phyloP scores from a whole-genome alignment of 768 basidiomycete genomes.

The Astraeus odoratus region DNA sequence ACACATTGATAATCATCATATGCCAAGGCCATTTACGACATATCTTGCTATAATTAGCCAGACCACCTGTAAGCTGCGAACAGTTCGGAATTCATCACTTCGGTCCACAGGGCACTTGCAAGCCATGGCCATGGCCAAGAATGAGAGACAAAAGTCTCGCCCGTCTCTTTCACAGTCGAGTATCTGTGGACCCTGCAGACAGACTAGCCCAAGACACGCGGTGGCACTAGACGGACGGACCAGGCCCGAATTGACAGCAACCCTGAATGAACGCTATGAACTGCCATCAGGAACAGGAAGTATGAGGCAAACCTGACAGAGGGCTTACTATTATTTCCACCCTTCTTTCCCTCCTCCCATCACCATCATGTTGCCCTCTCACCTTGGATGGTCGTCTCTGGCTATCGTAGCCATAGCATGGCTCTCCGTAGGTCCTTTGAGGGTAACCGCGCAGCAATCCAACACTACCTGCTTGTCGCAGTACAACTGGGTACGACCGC shows the following conservation, averaged over 20 bases:
- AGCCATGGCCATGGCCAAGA: no score
- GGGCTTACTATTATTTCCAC: not conserved
- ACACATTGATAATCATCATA: no score
- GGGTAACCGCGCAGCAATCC: constrained; percentile 18
- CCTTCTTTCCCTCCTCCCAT: not conserved
- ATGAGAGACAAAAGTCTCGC: no score
- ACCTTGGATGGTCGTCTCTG: constrained; percentile 10
- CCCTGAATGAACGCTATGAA: not conserved
- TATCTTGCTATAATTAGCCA: no score
- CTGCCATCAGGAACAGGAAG: constrained; percentile 11
- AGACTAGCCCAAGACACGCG: no score
- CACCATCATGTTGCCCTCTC: constrained; percentile 9
- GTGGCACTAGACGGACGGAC: no score
- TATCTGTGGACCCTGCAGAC: no score
- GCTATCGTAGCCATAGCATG: constrained; percentile 12
- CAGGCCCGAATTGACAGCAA: not conserved
- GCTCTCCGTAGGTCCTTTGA: constrained; percentile 12
- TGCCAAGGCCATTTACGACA: no score
- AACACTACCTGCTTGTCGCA: constrained; percentile 13
- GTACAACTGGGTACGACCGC: constrained; percentile 23
- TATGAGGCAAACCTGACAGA: not conserved
- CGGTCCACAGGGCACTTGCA: no score
- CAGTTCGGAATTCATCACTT: no score
- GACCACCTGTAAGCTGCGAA: no score
- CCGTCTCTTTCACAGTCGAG: no score